Evolutionary conservation across 192 early-diverging fungal species (phyloP).

Genomic region (Coemansia sp.): DNA sequence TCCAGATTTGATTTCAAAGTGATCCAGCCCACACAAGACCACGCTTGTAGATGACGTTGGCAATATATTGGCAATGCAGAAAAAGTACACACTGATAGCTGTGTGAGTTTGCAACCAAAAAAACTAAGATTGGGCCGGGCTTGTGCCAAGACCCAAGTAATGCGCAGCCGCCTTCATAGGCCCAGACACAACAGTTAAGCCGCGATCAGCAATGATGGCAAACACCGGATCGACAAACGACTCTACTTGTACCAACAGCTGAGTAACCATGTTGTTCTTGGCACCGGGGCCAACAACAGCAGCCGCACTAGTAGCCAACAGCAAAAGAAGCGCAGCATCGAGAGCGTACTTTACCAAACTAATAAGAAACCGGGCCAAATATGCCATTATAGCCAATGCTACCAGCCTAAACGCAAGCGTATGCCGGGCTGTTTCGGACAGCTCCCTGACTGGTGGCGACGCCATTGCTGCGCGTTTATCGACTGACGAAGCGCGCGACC

Average conservation of each 20-base stretch:
- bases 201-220: constrained; percentile 29
- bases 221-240: constrained; percentile 38
- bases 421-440: constrained; percentile 11
- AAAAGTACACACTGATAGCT: not conserved
- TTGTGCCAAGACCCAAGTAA: constrained; percentile 31
- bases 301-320: constrained; percentile 21
- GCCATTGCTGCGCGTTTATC: not conserved
- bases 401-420: constrained; percentile 33
- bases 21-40: too few species aligned
- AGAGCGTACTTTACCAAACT: constrained; percentile 36
- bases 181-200: constrained; percentile 14
- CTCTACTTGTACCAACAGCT: constrained; percentile 35
- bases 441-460: not conserved
- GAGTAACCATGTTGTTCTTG: constrained; percentile 24
- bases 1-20: too few species aligned
- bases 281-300: constrained; percentile 34
- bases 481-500: not conserved
- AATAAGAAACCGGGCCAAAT: constrained; percentile 21
- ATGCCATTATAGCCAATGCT: constrained; percentile 21
- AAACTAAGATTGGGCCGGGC: constrained; percentile 5
- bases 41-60: too few species aligned
- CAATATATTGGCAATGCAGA: too few species aligned
- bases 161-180: constrained; percentile 19
- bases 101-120: not conserved
- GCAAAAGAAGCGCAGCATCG: constrained; percentile 25